phyloP scores from a whole-genome alignment of 2,329 filamentous ascomycete species.

The Apiospora sp. region DNA sequence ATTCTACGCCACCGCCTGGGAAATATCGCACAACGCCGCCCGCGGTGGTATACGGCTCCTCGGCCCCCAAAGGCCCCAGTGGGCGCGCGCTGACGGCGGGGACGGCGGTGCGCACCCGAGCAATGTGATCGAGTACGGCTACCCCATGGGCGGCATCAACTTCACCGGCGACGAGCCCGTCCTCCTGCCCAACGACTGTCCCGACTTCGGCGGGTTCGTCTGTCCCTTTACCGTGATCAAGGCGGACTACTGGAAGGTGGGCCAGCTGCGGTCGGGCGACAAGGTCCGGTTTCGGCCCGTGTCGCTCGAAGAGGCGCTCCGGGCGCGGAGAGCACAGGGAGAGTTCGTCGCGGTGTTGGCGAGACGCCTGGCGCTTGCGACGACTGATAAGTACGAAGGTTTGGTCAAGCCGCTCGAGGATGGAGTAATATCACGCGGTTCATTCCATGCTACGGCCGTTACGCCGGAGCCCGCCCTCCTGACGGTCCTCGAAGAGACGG shows the following conservation, averaged over 20 bases:
- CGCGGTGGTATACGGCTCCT: conserved; percentile 67
- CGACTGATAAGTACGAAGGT: no score
- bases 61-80: conserved; percentile 65
- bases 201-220: conserved; percentile 68
- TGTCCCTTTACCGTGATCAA: conserved; percentile 63
- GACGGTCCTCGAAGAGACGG: conserved; percentile 39
- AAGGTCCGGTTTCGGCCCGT: conserved; percentile 58
- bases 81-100: conserved; percentile 66
- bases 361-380: background rate
- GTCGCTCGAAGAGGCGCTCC: conserved; percentile 60
- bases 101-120: conserved; percentile 70
- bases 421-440: no score
- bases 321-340: background rate
- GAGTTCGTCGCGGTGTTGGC: background rate
- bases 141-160: conserved; percentile 64
- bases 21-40: conserved; percentile 67
- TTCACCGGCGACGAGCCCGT: conserved; percentile 69
- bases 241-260: conserved; percentile 68
- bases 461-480: conserved; percentile 27
- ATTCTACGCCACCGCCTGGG: conserved; percentile 65
- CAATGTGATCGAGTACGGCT: conserved; percentile 67
- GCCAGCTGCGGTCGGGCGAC: conserved; percentile 67
- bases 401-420: no score
- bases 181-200: conserved; percentile 66
- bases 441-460: no score